Conservation (phyloP, 176 grass and related monocot genomes). For the Rhynchospora tenuis region DNA sequence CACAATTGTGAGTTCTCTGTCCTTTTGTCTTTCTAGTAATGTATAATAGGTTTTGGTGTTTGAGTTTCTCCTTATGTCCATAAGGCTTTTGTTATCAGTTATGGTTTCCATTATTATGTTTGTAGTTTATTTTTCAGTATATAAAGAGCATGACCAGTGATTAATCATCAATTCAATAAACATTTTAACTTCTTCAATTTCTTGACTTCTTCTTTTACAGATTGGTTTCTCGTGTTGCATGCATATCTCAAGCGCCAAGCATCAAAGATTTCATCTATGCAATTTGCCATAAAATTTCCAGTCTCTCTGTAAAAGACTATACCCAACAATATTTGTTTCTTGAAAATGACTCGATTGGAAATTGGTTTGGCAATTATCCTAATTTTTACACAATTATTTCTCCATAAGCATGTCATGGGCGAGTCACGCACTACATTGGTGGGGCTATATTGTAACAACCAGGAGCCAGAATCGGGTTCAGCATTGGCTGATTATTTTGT, state of each 20-base stretch:
- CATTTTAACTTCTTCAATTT: background rate
- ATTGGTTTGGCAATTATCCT: background rate
- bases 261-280: background rate
- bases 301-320: background rate
- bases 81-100: background rate
- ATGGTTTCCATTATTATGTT: background rate
- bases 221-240: background rate
- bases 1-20: background rate
- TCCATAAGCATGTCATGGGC: slow-evolving; percentile 13
- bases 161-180: background rate
- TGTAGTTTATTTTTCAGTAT: background rate
- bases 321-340: background rate
- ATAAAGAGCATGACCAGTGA: background rate
- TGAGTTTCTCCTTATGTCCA: background rate
- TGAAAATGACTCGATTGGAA: background rate
- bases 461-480: slow-evolving; percentile 26
- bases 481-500: slow-evolving; percentile 59
- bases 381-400: slow-evolving; percentile 3
- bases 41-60: background rate
- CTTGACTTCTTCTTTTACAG: background rate
- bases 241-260: background rate
- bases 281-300: background rate
- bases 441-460: slow-evolving; percentile 29
- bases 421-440: slow-evolving; percentile 40
- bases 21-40: too few species aligned